phyloP scores from a whole-genome alignment of 139 green algal species.

The Bryopsis sp. region DNA sequence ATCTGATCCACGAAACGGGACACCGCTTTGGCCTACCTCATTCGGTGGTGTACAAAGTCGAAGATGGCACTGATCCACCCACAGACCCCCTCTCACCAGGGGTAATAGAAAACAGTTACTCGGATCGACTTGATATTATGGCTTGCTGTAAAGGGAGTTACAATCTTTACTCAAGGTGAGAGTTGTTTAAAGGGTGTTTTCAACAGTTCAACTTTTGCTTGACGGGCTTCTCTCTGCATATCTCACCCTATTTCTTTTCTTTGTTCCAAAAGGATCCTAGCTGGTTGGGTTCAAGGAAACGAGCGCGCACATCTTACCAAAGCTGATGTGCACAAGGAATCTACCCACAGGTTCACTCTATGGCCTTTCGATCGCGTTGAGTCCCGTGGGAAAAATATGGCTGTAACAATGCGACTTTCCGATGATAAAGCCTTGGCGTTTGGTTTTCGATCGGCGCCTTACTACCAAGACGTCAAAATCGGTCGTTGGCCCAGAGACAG shows the following conservation, averaged over 20 bases:
- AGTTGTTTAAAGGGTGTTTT: not conserved
- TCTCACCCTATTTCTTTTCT: not conserved
- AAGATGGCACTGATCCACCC: conserved; percentile 23
- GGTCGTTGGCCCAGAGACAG: not conserved
- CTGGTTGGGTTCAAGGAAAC: conserved; percentile 23
- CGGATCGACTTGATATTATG: conserved; percentile 41
- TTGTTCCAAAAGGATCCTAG: conserved; percentile 23
- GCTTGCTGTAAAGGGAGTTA: conserved; percentile 42
- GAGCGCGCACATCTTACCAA: conserved; percentile 12
- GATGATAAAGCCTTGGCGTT: conserved; percentile 27
- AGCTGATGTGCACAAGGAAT: not conserved
- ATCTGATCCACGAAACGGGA: conserved; percentile 30
- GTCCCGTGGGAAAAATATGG: conserved; percentile 31
- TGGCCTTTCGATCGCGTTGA: conserved; percentile 39
- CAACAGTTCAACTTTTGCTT: not conserved
- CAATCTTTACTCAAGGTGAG: conserved; percentile 10
- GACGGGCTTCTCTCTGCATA: not conserved
- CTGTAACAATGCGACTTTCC: conserved; percentile 26
- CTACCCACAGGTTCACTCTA: conserved; percentile 21
- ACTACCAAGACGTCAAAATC: conserved; percentile 17
- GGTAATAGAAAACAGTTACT: conserved; percentile 31
- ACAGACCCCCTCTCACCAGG: conserved; percentile 26
- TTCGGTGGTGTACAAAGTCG: conserved; percentile 24
- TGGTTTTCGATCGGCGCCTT: conserved; percentile 28
- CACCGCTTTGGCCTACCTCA: conserved; percentile 32